Conservation (phyloP, 208 protist genomes). For the Novymonas esmeraldas region DNA sequence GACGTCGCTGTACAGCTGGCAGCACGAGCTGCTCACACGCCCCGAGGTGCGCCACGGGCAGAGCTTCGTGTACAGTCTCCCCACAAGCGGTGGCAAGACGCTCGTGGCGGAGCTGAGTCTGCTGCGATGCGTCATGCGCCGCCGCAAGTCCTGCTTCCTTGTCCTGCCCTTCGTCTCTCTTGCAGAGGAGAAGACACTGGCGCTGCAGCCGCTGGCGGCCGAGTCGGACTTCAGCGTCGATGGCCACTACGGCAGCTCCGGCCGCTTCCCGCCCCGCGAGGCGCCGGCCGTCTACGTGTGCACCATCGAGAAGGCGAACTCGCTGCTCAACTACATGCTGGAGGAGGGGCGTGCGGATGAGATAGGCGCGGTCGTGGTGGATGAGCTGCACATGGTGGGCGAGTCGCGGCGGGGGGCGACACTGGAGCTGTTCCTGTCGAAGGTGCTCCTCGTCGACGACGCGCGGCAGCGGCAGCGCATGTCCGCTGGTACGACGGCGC, state of each 20-base stretch:
- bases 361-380: conserved; percentile 89
- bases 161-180: conserved; percentile 94
- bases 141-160: conserved; percentile 78
- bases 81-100: conserved; percentile 94
- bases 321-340: conserved; percentile 87
- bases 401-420: conserved; percentile 80
- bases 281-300: conserved; percentile 74
- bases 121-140: conserved; percentile 77
- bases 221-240: conserved; percentile 82
- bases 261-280: conserved; percentile 62
- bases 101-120: conserved; percentile 94
- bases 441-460: conserved; percentile 61
- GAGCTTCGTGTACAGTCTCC: conserved; percentile 91
- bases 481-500: background rate
- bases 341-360: conserved; percentile 60
- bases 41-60: conserved; percentile 49
- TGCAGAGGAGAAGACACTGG: conserved; percentile 88
- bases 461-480: conserved; percentile 15
- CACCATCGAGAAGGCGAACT: conserved; percentile 95
- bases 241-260: conserved; percentile 76
- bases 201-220: conserved; percentile 61
- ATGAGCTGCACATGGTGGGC: conserved; percentile 96
- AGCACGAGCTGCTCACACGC: conserved; percentile 76
- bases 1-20: conserved; percentile 81
- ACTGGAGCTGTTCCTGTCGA: conserved; percentile 88